These are phyloP conservation scores for Paraleonurus japonicus DNA, from an alignment of 257 asterid genomes.

Conservation along the genomic window DNA sequence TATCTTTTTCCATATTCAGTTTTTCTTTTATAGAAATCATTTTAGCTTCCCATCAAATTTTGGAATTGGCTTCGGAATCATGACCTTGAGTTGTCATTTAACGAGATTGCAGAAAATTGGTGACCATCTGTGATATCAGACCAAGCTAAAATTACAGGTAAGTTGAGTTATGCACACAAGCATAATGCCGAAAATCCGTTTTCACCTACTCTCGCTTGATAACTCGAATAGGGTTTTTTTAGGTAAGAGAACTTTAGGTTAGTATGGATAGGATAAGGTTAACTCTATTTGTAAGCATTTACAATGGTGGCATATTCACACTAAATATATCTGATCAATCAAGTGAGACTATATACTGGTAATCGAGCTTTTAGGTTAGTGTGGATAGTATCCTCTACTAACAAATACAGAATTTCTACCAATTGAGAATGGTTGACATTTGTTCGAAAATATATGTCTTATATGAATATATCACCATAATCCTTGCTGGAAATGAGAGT, in stretches of 20 bases:
- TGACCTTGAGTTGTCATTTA: background rate
- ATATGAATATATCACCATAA: constrained; percentile 1
- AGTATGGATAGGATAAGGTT: background rate
- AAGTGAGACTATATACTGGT: background rate
- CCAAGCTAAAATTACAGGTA: background rate
- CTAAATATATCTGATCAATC: background rate
- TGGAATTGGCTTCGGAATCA: constrained; percentile 1
- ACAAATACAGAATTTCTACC: background rate
- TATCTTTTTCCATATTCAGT: constrained; percentile 5
- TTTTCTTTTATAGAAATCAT: constrained; percentile 1
- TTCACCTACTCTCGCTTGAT: background rate
- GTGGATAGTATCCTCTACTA: background rate
- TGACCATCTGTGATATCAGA: background rate
- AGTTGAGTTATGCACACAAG: background rate
- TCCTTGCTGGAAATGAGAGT: background rate
- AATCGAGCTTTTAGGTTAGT: background rate
- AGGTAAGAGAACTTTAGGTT: background rate
- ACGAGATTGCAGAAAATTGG: background rate
- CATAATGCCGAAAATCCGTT: background rate
- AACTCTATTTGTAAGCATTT: too few species aligned
- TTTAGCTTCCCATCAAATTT: constrained; percentile 9
- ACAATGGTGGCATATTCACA: background rate
- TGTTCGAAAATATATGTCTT: background rate
- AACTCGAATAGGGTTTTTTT: background rate
- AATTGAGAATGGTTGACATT: background rate